Evolutionary conservation across 2,329 filamentous ascomycete species (phyloP), one percentile per base, ranked within the genome.

Genomic region (Talaromyces atroroseus): DNA sequence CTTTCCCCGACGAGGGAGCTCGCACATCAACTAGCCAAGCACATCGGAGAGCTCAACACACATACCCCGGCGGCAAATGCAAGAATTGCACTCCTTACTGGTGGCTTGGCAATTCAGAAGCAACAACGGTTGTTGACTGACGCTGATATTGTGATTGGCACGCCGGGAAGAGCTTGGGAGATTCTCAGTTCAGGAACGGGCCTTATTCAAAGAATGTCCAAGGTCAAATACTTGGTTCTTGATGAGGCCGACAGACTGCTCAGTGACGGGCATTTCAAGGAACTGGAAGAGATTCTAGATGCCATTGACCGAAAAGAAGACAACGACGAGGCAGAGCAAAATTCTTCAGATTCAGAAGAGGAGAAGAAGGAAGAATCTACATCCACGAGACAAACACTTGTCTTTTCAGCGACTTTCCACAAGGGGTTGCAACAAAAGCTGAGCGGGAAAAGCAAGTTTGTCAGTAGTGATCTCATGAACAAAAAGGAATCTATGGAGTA

Each of bases 321-420:
- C n/a, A 67, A 66, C 21, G 68, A 67, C 14, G 61, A 67, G 26
- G 64, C 64, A 1, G 68, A 66, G 32, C 63, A 68, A 12, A 50
- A 16, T 10, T 10, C 52, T 5, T 59, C 65, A 2, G 54, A 60
- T 5, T 60, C 61, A n/a, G 78, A 78, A 1, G 76, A 80, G 3
- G 77, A 72, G 6, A 21, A 55, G 52, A 62, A 61, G 68, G 40
- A 52, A 21, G 46, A 38, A 40, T 29, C 47, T 36, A 49, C 21
- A 44, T 32, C 18, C 14, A 77, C 44, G 67, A 81, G 92, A 42
- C 94, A 99, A 68, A 97, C 92, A 0, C 81, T 99, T 0, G 90
- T 99, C 20, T 99, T 99, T 72, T 97, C 94, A 0, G 94, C 94
- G 0, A 99, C 94, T 0, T 96, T 99, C 71, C 89, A 95, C 68